Conservation (phyloP, 345 rosid species). For the Reutealis trisperma region DNA sequence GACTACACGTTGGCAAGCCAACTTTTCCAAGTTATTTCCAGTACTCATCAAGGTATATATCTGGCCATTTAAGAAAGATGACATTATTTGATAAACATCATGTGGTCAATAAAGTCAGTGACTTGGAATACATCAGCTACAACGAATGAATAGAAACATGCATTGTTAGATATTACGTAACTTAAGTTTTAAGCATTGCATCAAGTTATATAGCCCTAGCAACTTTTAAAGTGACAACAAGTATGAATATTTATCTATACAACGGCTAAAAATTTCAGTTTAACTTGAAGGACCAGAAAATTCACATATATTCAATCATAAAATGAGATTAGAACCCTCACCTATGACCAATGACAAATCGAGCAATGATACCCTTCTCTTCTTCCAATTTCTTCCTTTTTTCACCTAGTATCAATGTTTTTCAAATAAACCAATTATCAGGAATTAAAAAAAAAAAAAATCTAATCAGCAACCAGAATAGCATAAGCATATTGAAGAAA, state of each 20-base stretch:
- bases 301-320: background rate
- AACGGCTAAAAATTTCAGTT: background rate
- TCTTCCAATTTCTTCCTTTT: constrained; percentile 88
- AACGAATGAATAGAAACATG: too few species aligned
- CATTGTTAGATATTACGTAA: too few species aligned
- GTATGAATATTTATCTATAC: background rate
- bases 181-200: too few species aligned
- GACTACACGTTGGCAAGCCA: background rate
- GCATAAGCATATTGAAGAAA: background rate
- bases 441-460: background rate
- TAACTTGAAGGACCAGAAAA: background rate
- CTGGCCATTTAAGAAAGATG: background rate
- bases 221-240: background rate
- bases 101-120: background rate
- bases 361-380: constrained; percentile 83
- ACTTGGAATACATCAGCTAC: too few species aligned
- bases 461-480: constrained; percentile 10
- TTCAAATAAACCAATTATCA: constrained; percentile 13
- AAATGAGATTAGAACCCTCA: constrained; percentile 25
- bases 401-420: constrained; percentile 52
- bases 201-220: background rate
- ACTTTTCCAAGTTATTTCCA: background rate
- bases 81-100: background rate
- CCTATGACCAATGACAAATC: constrained; percentile 95
- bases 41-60: background rate